Percentiles rank a stretch among this genome's conserved stretches.
phyloP scores from a whole-genome alignment of 2,329 filamentous ascomycete genomes.

The Alternaria alternata region DNA sequence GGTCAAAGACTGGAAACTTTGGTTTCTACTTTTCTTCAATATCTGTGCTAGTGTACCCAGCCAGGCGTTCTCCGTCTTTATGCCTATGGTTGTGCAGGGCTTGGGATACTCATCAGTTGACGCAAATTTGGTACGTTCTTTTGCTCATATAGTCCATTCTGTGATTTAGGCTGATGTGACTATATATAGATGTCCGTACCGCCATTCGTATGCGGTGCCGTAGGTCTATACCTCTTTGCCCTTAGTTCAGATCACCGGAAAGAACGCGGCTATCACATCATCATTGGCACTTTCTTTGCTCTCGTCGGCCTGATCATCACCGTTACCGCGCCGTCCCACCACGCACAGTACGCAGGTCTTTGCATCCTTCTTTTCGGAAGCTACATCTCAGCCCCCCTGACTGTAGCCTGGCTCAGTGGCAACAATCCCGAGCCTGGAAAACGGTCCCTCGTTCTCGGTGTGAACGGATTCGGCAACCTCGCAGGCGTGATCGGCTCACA shows the following conservation, averaged over 20 bases:
- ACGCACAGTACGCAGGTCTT: slow-evolving; percentile 25
- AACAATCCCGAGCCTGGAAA: slow-evolving; percentile 36
- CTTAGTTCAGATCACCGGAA: slow-evolving; percentile 54
- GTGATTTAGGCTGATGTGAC: background rate
- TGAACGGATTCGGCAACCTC: slow-evolving; percentile 38
- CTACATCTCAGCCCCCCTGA: slow-evolving; percentile 34
- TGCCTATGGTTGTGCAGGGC: slow-evolving; percentile 58
- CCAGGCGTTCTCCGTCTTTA: slow-evolving; percentile 52
- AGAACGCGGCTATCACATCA: slow-evolving; percentile 50
- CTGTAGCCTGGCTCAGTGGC: slow-evolving; percentile 34
- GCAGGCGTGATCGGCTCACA: slow-evolving; percentile 34
- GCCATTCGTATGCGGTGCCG: slow-evolving; percentile 57
- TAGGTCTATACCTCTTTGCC: slow-evolving; percentile 56
- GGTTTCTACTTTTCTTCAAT: slow-evolving; percentile 47
- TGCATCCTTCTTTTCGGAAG: slow-evolving; percentile 36
- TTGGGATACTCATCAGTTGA: slow-evolving; percentile 28
- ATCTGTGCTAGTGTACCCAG: slow-evolving; percentile 53
- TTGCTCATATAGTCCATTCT: too few relatives aligned
- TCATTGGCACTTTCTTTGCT: slow-evolving; percentile 55
- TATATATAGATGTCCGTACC: slow-evolving; percentile 53
- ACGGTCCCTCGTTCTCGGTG: slow-evolving; percentile 28
- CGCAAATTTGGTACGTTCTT: slow-evolving; percentile 26
- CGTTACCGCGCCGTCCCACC: slow-evolving; percentile 15
- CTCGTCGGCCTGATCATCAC: slow-evolving; percentile 41
- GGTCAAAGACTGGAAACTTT: slow-evolving; percentile 32